These are phyloP conservation scores for Cochlearia excelsa DNA, from an alignment of 345 rosid species.

Conservation along the genomic window DNA sequence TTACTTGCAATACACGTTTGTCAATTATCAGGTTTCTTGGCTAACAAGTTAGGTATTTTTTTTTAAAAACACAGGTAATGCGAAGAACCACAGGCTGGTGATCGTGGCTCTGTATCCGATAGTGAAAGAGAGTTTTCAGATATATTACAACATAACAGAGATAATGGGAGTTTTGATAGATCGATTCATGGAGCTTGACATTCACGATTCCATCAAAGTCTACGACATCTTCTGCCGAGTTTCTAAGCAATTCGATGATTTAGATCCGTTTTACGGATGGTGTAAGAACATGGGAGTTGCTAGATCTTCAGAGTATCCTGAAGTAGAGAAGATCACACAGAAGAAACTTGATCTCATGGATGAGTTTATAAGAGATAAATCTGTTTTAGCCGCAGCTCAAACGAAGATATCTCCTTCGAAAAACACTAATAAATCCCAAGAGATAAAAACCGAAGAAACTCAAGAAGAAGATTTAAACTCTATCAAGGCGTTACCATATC, in stretches of 20 bases:
- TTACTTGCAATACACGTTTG: conserved; percentile 13
- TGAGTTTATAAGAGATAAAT: conserved; percentile 68
- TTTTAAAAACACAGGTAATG: conserved; percentile 44
- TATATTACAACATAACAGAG: conserved; percentile 60
- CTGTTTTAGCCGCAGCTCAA: conserved; percentile 42
- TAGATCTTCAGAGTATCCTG: conserved; percentile 75
- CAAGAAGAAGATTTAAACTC: conserved; percentile 43
- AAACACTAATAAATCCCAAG: conserved; percentile 17
- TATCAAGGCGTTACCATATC: conserved; percentile 56
- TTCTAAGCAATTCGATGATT: conserved; percentile 62
- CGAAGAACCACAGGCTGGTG: conserved; percentile 62
- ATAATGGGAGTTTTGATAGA: conserved; percentile 56
- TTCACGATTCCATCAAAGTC: conserved; percentile 57
- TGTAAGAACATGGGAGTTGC: conserved; percentile 62
- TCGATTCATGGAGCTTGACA: conserved; percentile 67
- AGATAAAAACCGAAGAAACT: conserved; percentile 26
- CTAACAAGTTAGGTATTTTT: conserved; percentile 11
- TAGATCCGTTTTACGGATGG: conserved; percentile 66
- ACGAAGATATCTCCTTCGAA: conserved; percentile 17
- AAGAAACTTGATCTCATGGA: conserved; percentile 81
- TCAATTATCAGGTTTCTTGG: neutral
- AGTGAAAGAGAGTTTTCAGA: conserved; percentile 74
- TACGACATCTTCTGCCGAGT: conserved; percentile 57
- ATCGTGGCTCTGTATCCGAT: conserved; percentile 63
- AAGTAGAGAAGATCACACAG: conserved; percentile 64